phyloP scores from a whole-genome alignment of 805 yeast species.

The Sungouiella thailandica region DNA sequence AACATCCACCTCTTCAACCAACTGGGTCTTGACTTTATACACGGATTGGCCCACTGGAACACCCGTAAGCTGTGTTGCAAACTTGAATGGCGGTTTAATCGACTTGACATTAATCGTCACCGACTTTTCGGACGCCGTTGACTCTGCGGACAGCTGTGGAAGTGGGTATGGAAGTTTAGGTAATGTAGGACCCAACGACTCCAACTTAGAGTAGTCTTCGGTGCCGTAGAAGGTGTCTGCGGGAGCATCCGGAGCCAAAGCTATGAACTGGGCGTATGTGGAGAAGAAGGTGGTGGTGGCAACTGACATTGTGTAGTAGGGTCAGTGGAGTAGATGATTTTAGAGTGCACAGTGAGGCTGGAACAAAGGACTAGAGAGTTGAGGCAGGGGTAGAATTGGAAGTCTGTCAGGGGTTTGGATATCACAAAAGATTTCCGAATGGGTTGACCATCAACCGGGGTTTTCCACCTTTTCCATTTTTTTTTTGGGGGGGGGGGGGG shows the following conservation, averaged over 20 bases:
- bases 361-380: neutral
- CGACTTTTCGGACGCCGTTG: neutral
- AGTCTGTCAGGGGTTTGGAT: too few relatives aligned
- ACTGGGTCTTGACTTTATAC: conserved; percentile 33
- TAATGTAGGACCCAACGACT: conserved; percentile 42
- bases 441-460: too few relatives aligned
- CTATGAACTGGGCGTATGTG: conserved; percentile 45
- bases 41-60: conserved; percentile 26
- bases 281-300: conserved; percentile 30
- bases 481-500: too few relatives aligned
- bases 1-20: conserved; percentile 26
- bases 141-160: conserved; percentile 14
- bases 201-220: conserved; percentile 23
- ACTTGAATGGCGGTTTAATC: conserved; percentile 65
- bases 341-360: neutral
- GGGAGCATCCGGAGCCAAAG: conserved; percentile 36
- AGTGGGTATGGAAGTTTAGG: conserved; percentile 39
- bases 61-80: conserved; percentile 28
- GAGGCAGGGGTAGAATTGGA: neutral
- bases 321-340: neutral
- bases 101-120: conserved; percentile 43
- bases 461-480: too few relatives aligned
- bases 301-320: conserved; percentile 1
- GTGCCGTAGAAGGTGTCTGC: conserved; percentile 29
- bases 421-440: too few relatives aligned